Percentiles rank a stretch among this genome's conserved stretches.
Evolutionary conservation across 768 basidiomycete species (phyloP).

Genomic region (Lentinula edodes): DNA sequence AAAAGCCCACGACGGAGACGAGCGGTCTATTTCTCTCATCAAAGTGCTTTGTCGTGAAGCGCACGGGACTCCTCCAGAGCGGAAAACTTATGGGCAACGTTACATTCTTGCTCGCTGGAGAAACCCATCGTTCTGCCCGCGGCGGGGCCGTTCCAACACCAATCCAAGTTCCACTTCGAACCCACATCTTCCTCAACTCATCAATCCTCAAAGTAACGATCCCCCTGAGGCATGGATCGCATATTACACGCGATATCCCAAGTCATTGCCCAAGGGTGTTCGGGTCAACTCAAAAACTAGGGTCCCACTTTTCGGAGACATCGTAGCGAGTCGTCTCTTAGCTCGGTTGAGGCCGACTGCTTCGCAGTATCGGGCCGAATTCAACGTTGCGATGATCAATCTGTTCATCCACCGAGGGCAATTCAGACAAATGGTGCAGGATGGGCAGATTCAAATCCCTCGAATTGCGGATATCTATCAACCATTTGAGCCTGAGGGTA

Average conservation of each 20-base stretch:
- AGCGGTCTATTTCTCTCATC: not conserved
- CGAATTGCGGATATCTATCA: not conserved
- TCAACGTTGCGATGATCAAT: not conserved
- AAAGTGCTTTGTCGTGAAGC: not conserved
- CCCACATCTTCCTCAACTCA: not conserved
- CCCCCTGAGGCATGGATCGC: not conserved
- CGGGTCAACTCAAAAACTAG: not conserved
- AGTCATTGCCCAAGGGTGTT: not conserved
- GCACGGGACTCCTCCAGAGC: not conserved
- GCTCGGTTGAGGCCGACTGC: not conserved
- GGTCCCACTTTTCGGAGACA: not conserved
- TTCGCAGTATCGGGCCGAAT: not conserved
- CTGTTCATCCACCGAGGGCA: not conserved
- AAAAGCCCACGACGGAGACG: not conserved
- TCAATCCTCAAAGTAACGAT: not conserved
- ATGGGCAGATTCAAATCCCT: not conserved
- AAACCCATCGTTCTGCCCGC: not conserved
- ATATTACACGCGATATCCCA: not conserved
- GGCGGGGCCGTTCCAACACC: not conserved
- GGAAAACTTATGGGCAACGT: not conserved
- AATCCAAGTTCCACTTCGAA: not conserved
- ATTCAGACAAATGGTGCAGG: not conserved
- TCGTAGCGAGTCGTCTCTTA: not conserved
- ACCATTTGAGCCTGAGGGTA: not conserved
- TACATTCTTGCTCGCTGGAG: not conserved